Evolutionary conservation across 139 green algal genomes (phyloP).

Genomic region (Chlamydomonas applanata): DNA sequence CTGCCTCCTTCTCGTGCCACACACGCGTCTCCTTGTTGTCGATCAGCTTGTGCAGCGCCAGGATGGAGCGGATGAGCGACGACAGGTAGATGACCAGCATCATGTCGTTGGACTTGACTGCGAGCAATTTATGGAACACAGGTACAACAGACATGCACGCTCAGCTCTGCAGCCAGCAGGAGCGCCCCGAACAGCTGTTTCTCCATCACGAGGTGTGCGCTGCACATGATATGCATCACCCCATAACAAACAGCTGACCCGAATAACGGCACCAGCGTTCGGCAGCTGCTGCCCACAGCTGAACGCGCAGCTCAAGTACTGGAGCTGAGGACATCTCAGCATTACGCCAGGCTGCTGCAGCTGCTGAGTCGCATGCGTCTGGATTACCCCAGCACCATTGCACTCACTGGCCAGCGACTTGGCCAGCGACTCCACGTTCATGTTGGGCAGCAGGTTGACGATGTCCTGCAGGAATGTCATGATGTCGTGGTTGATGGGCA

Average conservation of each 20-base stretch:
- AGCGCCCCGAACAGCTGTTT: too few relatives aligned
- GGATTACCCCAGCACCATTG: too few relatives aligned
- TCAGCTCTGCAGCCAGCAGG: background rate
- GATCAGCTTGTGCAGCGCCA: conserved; percentile 97
- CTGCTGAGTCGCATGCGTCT: too few relatives aligned
- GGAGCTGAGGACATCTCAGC: background rate
- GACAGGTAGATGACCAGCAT: conserved; percentile 95
- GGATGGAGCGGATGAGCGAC: conserved; percentile 84
- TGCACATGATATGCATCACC: too few relatives aligned
- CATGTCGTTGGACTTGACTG: conserved; percentile 98
- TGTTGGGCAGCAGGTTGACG: conserved; percentile 97
- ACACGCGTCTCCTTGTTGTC: conserved; percentile 90
- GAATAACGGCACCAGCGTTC: too few relatives aligned
- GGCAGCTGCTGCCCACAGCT: too few relatives aligned
- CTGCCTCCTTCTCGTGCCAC: conserved; percentile 40
- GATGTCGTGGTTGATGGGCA: conserved; percentile 98
- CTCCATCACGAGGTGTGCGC: too few relatives aligned
- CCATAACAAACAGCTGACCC: too few relatives aligned
- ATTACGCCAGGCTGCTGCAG: too few relatives aligned
- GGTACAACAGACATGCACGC: background rate
- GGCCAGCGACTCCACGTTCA: conserved; percentile 84
- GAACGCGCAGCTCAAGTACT: background rate
- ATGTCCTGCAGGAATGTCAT: conserved; percentile 93
- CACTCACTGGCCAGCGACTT: conserved; percentile 58
- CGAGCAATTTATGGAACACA: conserved; percentile 6